Evolutionary conservation across 345 rosid genomes (phyloP), one percentile per base, ranked within the genome.

Genomic region (Syzygium jambos): DNA sequence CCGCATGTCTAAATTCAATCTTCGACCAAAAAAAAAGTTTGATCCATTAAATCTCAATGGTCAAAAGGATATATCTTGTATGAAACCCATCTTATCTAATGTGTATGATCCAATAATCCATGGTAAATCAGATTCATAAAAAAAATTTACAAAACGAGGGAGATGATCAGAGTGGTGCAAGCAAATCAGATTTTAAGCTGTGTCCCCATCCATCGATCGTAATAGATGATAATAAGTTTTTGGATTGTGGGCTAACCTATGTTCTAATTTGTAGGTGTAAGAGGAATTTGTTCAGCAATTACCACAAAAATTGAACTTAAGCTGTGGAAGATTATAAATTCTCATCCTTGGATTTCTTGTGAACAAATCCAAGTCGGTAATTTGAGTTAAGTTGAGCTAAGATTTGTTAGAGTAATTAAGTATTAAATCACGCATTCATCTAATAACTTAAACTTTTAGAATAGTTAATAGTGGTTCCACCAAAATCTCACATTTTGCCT

Each of bases 171-270:
- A 56, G 0, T 0, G 3, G 27, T 22, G 61, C 61, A 56, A 56
- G 61, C 1, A 2, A 2, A 22, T 9, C 27, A 56, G 1, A 56
- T 56, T 56, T 23, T 23, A 56, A 23, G 23, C 22, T 5, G 6
- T 2, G 6, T 56, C 23, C 23, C n/a, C 5, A 10, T 23, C 10
- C 0, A n/a, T 23, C 1, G 1, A 23, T 56, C 5, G n/a, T 56
- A 57, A 57, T 11, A 23, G 13, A 57, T 57, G 63, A 57, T 57
- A 10, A 57, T 4, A 0, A 10, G n/a, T 57, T 11, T 23, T 57
- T 57, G 29, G 63, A 23, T 57, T 57, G 14, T 57, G 63, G n/a
- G 63, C 63, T 57, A 23, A 19, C 5, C 29, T 2, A 25, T 57
- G 63, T 23, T 57, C 13, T 23, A 57, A 57, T 23, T 57, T 23